Evolutionary conservation across 805 yeast species (phyloP).

Genomic region (Kodamaea laetipori): DNA sequence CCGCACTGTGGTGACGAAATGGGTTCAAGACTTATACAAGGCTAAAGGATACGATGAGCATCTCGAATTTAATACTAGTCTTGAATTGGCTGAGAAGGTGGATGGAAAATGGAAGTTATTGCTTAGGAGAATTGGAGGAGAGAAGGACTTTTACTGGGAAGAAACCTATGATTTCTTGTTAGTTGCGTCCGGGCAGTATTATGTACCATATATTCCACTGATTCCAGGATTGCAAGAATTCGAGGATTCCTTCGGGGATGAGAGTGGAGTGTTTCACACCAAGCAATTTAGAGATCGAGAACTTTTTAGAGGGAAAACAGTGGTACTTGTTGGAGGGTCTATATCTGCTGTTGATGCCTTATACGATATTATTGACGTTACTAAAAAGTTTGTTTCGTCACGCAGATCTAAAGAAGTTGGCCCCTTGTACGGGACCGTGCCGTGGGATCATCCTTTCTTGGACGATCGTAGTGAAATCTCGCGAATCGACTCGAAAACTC

Average conservation of each 20-base stretch:
- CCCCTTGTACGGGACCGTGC: constrained; percentile 13
- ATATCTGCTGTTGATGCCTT: constrained; percentile 20
- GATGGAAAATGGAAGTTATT: constrained; percentile 22
- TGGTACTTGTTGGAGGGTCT: constrained; percentile 24
- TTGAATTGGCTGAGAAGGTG: constrained; percentile 29
- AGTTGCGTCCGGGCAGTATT: constrained; percentile 27
- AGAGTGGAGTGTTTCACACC: constrained; percentile 21
- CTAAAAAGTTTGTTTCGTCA: constrained; percentile 20
- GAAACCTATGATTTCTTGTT: constrained; percentile 22
- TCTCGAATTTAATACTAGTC: constrained; percentile 25
- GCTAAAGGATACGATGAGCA: constrained; percentile 24
- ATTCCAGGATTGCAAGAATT: constrained; percentile 22
- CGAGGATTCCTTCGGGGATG: constrained; percentile 11
- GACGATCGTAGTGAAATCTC: constrained; percentile 13
- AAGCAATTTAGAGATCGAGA: constrained; percentile 22
- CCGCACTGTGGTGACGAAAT: constrained; percentile 19
- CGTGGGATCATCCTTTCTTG: constrained; percentile 15
- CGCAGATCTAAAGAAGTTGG: constrained; percentile 16
- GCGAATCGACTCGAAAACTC: constrained; percentile 11
- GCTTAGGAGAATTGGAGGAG: constrained; percentile 16
- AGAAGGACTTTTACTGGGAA: constrained; percentile 20
- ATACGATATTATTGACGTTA: constrained; percentile 24
- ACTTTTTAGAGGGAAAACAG: constrained; percentile 19
- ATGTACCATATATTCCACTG: constrained; percentile 23
- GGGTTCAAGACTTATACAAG: constrained; percentile 24